Evolutionary conservation across 2,329 filamentous ascomycete species (phyloP).

Genomic region (Escovopsis sp.): DNA sequence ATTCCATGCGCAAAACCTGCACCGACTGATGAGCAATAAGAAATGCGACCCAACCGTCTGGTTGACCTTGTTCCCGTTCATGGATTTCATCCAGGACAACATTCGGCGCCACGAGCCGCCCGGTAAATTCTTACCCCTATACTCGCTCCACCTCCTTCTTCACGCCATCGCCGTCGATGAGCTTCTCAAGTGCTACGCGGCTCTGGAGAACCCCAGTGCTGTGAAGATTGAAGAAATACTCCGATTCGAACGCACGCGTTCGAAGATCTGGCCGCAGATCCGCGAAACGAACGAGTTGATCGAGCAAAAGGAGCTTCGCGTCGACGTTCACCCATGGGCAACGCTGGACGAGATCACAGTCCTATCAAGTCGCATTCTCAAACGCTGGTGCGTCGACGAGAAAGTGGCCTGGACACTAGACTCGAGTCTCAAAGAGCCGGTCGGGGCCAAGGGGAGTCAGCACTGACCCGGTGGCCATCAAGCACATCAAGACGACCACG

Average conservation of each 20-base stretch:
- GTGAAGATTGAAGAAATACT: constrained; percentile 2
- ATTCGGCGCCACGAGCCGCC: constrained; percentile 20
- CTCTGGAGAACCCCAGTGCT: constrained; percentile 13
- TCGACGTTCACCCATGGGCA: constrained; percentile 26
- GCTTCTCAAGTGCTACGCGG: constrained; percentile 23
- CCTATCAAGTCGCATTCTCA: constrained; percentile 24
- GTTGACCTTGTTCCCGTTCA: constrained; percentile 30
- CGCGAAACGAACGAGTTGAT: constrained; percentile 4
- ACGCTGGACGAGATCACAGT: constrained; percentile 29
- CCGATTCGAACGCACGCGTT: constrained; percentile 2
- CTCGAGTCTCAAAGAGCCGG: constrained; percentile 14
- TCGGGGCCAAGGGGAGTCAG: neutral
- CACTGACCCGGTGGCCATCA: neutral
- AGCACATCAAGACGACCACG: too few species aligned
- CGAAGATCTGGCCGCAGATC: constrained; percentile 6
- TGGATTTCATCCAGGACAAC: constrained; percentile 24
- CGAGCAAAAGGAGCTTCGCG: constrained; percentile 11
- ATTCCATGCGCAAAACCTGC: constrained; percentile 34
- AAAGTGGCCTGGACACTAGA: constrained; percentile 31
- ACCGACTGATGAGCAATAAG: constrained; percentile 28
- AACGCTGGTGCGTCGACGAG: constrained; percentile 29
- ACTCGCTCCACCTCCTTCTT: constrained; percentile 28
- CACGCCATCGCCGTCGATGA: constrained; percentile 31
- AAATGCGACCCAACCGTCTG: constrained; percentile 26
- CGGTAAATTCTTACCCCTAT: constrained; percentile 23